A percentile compares a stretch with the other conserved stretches of the same genome.
phyloP scores from a whole-genome alignment of 768 basidiomycete species.

The Strobilomyces dryophilus region DNA sequence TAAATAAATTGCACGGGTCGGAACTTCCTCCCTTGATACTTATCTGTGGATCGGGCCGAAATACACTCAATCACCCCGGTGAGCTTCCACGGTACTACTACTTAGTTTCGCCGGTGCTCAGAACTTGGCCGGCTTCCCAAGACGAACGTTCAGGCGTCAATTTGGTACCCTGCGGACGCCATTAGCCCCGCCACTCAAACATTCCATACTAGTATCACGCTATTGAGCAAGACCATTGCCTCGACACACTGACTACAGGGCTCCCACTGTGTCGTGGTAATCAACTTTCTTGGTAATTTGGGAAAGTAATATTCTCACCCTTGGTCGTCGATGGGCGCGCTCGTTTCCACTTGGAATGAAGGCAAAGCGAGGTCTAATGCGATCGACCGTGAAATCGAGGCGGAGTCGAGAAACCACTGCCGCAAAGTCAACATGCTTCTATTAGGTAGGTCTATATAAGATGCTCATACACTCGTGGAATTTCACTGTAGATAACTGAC shows the following conservation, averaged over 20 bases:
- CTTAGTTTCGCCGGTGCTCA: neutral
- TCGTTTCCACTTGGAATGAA: neutral
- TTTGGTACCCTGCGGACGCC: neutral
- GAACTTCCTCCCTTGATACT: too few relatives aligned
- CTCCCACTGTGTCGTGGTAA: neutral
- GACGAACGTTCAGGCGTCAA: neutral
- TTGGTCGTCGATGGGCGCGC: neutral
- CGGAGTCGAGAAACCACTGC: neutral
- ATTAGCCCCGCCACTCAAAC: neutral
- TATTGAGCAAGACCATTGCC: neutral
- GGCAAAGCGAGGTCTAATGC: neutral
- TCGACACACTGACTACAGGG: neutral
- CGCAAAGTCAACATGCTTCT: neutral
- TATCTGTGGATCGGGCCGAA: too few relatives aligned
- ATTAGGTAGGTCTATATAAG: neutral
- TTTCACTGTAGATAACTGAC: neutral
- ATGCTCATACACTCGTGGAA: neutral
- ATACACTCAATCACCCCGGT: too few relatives aligned
- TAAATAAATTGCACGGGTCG: too few relatives aligned
- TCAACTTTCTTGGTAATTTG: neutral
- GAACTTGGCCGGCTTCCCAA: neutral
- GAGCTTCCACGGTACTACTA: neutral
- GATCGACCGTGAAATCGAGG: conserved; percentile 4
- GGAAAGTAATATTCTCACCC: neutral
- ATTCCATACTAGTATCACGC: too few relatives aligned